A percentile compares a stretch with the other conserved stretches of the same genome.
Conservation (phyloP, 257 asterid species). For the Solanum verrucosum region DNA sequence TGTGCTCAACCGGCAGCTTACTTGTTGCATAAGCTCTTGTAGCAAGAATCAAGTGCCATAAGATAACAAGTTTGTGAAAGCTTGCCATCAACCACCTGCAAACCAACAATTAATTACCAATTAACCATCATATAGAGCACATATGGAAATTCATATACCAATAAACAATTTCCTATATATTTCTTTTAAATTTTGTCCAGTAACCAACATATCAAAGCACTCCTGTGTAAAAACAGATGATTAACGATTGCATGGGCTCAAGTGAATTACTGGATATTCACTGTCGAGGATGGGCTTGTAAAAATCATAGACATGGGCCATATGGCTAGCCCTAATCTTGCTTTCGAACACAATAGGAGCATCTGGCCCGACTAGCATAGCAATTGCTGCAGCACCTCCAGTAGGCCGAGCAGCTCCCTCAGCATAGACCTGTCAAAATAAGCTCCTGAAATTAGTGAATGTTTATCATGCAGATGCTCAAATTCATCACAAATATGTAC, state of each 20-base stretch:
- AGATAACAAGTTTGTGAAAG: constrained; percentile 98
- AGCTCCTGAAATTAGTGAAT: not conserved
- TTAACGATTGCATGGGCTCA: not conserved
- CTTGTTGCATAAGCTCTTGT: constrained; percentile 74
- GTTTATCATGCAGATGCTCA: not conserved
- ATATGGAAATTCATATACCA: not conserved
- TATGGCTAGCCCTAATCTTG: constrained; percentile 91
- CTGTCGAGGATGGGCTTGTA: constrained; percentile 99
- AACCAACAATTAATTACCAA: not conserved
- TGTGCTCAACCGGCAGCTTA: constrained; percentile 13
- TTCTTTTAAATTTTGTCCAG: not conserved
- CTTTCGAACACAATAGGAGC: constrained; percentile 96
- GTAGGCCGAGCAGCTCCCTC: constrained; percentile 99
- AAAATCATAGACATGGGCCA: constrained; percentile 95
- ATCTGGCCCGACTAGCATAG: constrained; percentile 92
- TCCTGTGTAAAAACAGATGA: not conserved
- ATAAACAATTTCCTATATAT: not conserved
- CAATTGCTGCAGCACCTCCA: constrained; percentile 98
- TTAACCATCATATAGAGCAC: not conserved
- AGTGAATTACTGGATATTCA: constrained; percentile 84
- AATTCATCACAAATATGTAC: not conserved
- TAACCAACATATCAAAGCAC: not conserved
- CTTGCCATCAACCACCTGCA: constrained; percentile 97
- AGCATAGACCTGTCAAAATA: constrained; percentile 75
- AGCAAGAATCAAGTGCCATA: constrained; percentile 97